A percentile compares a stretch with the other conserved stretches of the same genome.
These are phyloP conservation scores for Zea luxurians DNA, from an alignment of 176 grass and related monocot genomes.

Conservation along the genomic window DNA sequence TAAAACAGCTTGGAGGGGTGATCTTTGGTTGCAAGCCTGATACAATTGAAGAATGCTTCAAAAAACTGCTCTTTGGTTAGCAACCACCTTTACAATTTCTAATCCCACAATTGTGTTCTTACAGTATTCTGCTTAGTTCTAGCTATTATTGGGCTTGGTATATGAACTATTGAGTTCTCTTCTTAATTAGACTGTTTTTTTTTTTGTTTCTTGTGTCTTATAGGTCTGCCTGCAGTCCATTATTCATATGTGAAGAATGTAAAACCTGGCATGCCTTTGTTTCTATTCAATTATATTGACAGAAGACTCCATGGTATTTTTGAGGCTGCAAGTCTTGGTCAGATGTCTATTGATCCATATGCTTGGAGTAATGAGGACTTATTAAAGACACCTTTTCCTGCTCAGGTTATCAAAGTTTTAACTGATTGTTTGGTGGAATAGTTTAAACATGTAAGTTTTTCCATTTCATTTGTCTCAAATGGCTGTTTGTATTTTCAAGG, in stretches of 20 bases:
- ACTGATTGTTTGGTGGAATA: conserved; percentile 35
- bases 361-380: conserved; percentile 79
- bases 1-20: conserved; percentile 63
- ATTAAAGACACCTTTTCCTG: conserved; percentile 67
- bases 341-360: conserved; percentile 80
- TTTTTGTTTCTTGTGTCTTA: conserved; percentile 32
- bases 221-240: conserved; percentile 77
- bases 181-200: conserved; percentile 9
- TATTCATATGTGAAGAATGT: conserved; percentile 88
- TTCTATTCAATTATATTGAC: conserved; percentile 89
- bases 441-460: conserved; percentile 4
- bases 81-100: conserved; percentile 30
- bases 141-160: conserved; percentile 4
- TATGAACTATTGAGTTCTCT: conserved; percentile 24
- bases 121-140: background rate
- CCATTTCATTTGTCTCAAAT: conserved; percentile 15
- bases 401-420: conserved; percentile 68
- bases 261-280: conserved; percentile 74
- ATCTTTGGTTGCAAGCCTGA: conserved; percentile 86
- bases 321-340: conserved; percentile 72
- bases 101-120: background rate
- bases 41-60: conserved; percentile 89
- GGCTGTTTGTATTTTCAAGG: conserved; percentile 49
- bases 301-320: conserved; percentile 84
- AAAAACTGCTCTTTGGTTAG: conserved; percentile 85